Evolutionary conservation across 768 basidiomycete genomes (phyloP).

Genomic region (Trametes cingulata): DNA sequence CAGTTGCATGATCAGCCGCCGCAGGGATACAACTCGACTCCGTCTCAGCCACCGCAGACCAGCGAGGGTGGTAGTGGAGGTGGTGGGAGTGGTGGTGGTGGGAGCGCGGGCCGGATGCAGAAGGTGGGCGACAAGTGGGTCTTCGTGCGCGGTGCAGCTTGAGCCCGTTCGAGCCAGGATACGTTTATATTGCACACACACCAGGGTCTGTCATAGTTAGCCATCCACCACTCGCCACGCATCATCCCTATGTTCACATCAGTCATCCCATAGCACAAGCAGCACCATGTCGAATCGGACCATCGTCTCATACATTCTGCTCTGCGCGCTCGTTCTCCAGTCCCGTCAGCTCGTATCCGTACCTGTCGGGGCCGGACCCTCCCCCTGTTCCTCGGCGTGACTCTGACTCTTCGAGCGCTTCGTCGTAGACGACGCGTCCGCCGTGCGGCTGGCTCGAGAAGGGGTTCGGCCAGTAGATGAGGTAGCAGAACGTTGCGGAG

Average conservation of each 20-base stretch:
- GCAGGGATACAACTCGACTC: neutral
- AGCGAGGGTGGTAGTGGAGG: neutral
- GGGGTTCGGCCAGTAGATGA: constrained; percentile 67
- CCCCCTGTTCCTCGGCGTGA: constrained; percentile 23
- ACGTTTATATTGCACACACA: too few species aligned
- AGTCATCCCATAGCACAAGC: neutral
- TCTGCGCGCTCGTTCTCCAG: constrained; percentile 24
- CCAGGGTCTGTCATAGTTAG: neutral
- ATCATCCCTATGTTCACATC: constrained; percentile 14
- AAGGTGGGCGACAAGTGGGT: constrained; percentile 72
- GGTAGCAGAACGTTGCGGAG: constrained; percentile 51
- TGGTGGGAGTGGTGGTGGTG: constrained; percentile 6
- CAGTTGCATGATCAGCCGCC: neutral
- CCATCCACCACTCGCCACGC: neutral
- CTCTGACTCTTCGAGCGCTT: constrained; percentile 24
- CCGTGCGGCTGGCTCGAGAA: constrained; percentile 39
- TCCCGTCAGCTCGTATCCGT: constrained; percentile 49
- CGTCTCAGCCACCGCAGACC: neutral
- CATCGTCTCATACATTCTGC: constrained; percentile 23
- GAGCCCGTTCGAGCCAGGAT: neutral
- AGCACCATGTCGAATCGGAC: constrained; percentile 3
- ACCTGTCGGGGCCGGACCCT: constrained; percentile 1
- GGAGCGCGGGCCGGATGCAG: constrained; percentile 51
- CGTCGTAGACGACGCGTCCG: constrained; percentile 46
- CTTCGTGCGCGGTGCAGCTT: constrained; percentile 48